Evolutionary conservation across 1,284 basidiomycete genomes (phyloP).

Genomic region (Ceratobasidium sp.): DNA sequence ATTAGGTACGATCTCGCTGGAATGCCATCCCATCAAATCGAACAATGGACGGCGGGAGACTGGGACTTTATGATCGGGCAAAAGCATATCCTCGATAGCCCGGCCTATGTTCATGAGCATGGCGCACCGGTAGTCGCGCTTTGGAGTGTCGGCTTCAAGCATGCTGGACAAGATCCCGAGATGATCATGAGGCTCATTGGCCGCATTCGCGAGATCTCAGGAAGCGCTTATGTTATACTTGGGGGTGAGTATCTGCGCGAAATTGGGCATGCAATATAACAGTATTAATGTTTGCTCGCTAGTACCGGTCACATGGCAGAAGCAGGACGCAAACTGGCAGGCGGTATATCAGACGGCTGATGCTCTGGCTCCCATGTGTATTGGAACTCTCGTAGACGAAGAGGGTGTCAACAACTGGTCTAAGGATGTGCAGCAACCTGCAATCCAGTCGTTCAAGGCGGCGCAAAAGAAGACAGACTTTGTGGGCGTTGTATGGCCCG

Average conservation of each 20-base stretch:
- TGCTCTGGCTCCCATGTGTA: constrained; percentile 10
- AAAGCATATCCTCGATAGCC: constrained; percentile 67
- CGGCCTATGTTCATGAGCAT: constrained; percentile 70
- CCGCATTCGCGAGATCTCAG: constrained; percentile 64
- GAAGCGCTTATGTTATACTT: constrained; percentile 66
- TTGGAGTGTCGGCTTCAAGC: constrained; percentile 73
- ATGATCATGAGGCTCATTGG: constrained; percentile 60
- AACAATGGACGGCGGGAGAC: constrained; percentile 64
- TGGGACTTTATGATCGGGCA: constrained; percentile 70
- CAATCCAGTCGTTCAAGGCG: constrained; percentile 45
- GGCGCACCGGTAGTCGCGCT: constrained; percentile 70
- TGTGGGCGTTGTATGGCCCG: constrained; percentile 74
- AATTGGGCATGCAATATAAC: not conserved
- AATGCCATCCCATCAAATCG: constrained; percentile 65
- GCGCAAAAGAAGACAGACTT: constrained; percentile 62
- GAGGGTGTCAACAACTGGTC: constrained; percentile 7
- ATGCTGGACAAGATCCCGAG: constrained; percentile 64
- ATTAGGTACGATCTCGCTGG: constrained; percentile 77
- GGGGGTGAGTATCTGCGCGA: constrained; percentile 25
- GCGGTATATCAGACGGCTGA: constrained; percentile 16
- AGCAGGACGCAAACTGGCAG: constrained; percentile 23
- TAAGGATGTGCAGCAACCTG: constrained; percentile 12
- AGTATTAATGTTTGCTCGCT: not conserved
- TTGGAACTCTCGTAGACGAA: constrained; percentile 18
- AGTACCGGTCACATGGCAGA: constrained; percentile 29